Conservation (phyloP, 805 yeast genomes). For the Brettanomyces bruxellensis region DNA sequence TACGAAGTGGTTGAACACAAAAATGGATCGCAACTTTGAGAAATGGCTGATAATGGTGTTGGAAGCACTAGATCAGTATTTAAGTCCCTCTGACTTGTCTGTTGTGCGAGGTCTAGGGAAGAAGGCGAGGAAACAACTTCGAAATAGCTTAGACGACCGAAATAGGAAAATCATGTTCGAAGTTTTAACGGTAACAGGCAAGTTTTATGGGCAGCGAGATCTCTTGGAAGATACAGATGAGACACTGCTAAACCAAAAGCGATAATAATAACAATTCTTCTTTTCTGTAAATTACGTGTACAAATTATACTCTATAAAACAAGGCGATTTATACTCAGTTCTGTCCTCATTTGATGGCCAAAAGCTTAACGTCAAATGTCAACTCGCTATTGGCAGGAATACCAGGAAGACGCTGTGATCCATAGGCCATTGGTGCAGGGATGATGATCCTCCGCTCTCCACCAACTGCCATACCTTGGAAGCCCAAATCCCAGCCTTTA, state of each 20-base stretch:
- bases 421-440: conserved; percentile 96
- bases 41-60: conserved; percentile 34
- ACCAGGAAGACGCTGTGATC: conserved; percentile 89
- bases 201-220: conserved; percentile 19
- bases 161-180: conserved; percentile 10
- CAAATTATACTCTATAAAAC: neutral
- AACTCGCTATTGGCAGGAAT: conserved; percentile 96
- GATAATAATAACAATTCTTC: neutral
- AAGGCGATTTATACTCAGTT: neutral
- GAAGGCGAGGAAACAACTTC: conserved; percentile 22
- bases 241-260: neutral
- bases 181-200: conserved; percentile 14
- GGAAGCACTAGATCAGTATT: conserved; percentile 28
- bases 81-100: conserved; percentile 30
- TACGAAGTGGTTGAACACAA: conserved; percentile 32
- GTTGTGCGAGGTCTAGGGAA: conserved; percentile 33
- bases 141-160: conserved; percentile 12
- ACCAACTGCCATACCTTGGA: conserved; percentile 96
- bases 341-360: conserved; percentile 61
- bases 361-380: conserved; percentile 92
- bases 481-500: conserved; percentile 98
- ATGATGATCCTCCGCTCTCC: conserved; percentile 97
- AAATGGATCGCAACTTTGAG: conserved; percentile 19
- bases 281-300: neutral
- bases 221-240: conserved; percentile 6